Base-by-base conservation (phyloP, 257 asterid species). In the Catharanthus roseus region DNA sequence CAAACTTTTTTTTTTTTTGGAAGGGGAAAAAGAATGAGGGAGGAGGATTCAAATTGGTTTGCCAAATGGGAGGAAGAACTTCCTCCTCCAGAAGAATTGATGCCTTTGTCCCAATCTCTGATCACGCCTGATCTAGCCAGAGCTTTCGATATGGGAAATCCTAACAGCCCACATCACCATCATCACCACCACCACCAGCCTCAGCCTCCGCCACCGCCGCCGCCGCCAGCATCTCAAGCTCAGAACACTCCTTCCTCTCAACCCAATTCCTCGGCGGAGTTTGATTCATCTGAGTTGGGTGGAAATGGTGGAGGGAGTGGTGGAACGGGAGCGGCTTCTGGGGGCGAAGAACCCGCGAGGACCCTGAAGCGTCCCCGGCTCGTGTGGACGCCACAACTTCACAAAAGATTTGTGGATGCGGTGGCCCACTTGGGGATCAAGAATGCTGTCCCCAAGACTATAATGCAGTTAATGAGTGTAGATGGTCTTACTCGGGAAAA, bases 1-100 rank as follows among this genome's bases (percentile, higher is more conserved):
- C 8, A 21, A n/a, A n/a, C n/a, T n/a, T n/a, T n/a, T n/a, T n/a
- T n/a, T n/a, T n/a, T 34, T 47, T 23, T 60, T 47, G 53, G 28
- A 31, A 39, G 51, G 56, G 42, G 39, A 31, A 57, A 51, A 54
- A 69, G 42, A 49, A 91, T 91, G 97, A 91, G 87, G 73, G 97
- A 87, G 62, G 96, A 91, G 4, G 93, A 91, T 54, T 85, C 93
- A 15, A 89, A 79, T 78, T 88, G 97, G 97, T 89, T 91, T 74
- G 77, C 86, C 13, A 89, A 83, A 80, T 91, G 97, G 97, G 96
- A 87, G 61, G 97, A 91, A 0, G 85, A 91, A 75, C 79, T 89
- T 19, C 95, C 97, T 29, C 54, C 93, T 24, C 92, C 95, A 9
- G 95, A 86, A n/a, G 97, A 91, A 21, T 85, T 91, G 53, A 91